These are phyloP conservation scores for Pseudomonodictys pantanalensis DNA, from an alignment of 495 filamentous ascomycete genomes.

Conservation along the genomic window DNA sequence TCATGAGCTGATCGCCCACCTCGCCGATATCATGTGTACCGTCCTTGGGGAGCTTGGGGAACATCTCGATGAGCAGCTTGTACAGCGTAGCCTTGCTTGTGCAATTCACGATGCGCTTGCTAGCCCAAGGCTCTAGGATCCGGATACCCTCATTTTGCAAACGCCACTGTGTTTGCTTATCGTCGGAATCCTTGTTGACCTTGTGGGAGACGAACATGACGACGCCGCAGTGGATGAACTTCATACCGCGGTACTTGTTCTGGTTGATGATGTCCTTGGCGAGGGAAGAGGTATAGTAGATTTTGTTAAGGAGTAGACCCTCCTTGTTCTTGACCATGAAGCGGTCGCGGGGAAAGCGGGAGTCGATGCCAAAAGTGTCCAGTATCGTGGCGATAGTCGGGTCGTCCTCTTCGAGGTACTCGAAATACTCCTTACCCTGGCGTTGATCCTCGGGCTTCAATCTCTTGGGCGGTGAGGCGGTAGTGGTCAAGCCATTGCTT, in stretches of 20 bases:
- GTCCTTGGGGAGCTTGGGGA: constrained; percentile 69
- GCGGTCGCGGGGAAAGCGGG: constrained; percentile 79
- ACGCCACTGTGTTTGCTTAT: constrained; percentile 73
- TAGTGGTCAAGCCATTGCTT: background rate
- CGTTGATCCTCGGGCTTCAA: constrained; percentile 1
- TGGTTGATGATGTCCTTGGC: constrained; percentile 73
- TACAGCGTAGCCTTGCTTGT: constrained; percentile 71
- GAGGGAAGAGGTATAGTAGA: constrained; percentile 91
- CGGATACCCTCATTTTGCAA: constrained; percentile 91
- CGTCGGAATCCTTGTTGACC: constrained; percentile 75
- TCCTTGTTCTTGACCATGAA: constrained; percentile 94
- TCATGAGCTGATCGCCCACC: constrained; percentile 77
- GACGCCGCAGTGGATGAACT: constrained; percentile 93
- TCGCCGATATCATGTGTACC: constrained; percentile 77
- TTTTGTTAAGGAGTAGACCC: constrained; percentile 76
- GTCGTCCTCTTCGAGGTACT: constrained; percentile 72
- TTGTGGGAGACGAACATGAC: constrained; percentile 99
- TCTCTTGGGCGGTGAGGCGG: constrained; percentile 10
- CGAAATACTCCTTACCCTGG: constrained; percentile 68
- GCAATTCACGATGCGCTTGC: constrained; percentile 68
- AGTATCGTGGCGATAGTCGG: constrained; percentile 70
- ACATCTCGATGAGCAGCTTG: constrained; percentile 87
- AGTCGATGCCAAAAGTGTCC: constrained; percentile 75
- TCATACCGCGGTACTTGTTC: constrained; percentile 86
- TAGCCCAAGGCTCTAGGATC: constrained; percentile 81